These are phyloP conservation scores for Litsea cubeba DNA, from an alignment of 164 flowering plant genomes.

Conservation along the genomic window DNA sequence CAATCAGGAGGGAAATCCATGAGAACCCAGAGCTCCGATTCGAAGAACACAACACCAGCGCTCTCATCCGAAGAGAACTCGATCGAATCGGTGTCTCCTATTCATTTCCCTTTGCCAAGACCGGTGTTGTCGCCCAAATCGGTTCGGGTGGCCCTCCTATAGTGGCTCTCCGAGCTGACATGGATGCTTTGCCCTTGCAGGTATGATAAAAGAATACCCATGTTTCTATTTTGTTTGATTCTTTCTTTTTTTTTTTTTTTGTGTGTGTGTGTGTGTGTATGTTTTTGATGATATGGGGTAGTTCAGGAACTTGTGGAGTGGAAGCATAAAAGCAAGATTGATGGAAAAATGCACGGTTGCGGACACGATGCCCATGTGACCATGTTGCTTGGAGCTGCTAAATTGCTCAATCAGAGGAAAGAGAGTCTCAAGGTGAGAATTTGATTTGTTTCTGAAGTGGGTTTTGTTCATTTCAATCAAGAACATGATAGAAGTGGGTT, in stretches of 20 bases:
- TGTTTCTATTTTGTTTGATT: background rate
- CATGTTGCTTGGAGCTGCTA: conserved; percentile 87
- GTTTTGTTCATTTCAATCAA: background rate
- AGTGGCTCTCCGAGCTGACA: conserved; percentile 84
- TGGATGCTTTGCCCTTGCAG: conserved; percentile 92
- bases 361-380: conserved; percentile 87
- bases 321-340: conserved; percentile 79
- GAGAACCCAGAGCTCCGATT: conserved; percentile 77
- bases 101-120: conserved; percentile 57
- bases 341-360: conserved; percentile 84
- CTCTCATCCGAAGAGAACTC: conserved; percentile 66
- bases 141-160: conserved; percentile 64
- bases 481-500: background rate
- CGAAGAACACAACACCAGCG: conserved; percentile 74
- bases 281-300: background rate
- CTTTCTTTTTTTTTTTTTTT: background rate
- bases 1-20: conserved; percentile 66
- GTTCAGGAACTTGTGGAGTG: conserved; percentile 77
- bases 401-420: conserved; percentile 63
- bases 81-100: conserved; percentile 56
- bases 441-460: conserved; percentile 1
- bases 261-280: too few species aligned
- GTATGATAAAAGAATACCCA: conserved; percentile 20
- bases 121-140: conserved; percentile 70
- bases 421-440: conserved; percentile 51